Conservation (phyloP, 768 basidiomycete species). For the Scleroderma bovista region DNA sequence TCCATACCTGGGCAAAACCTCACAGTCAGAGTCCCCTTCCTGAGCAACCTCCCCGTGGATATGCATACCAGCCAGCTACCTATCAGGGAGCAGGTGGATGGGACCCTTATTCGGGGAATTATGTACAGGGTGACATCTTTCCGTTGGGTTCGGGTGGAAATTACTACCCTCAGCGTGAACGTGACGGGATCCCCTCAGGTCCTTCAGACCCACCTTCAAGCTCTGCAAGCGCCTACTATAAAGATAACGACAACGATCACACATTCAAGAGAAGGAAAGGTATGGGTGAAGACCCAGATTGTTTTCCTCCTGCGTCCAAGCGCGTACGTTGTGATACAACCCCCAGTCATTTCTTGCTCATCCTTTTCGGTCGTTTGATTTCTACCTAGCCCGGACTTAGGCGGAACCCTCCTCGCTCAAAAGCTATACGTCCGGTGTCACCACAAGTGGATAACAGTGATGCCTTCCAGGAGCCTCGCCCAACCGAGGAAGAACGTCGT, state of each 20-base stretch:
- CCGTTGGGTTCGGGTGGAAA: conserved; percentile 34
- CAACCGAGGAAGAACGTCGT: conserved; percentile 37
- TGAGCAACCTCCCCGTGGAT: conserved; percentile 31
- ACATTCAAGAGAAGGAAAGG: conserved; percentile 48
- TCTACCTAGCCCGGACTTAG: conserved; percentile 34
- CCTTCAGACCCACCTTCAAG: conserved; percentile 16
- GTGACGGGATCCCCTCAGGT: conserved; percentile 5
- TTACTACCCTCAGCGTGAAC: conserved; percentile 29
- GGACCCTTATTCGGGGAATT: conserved; percentile 34
- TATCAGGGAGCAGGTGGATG: conserved; percentile 37
- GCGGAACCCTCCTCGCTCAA: conserved; percentile 37
- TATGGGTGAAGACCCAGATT: conserved; percentile 47
- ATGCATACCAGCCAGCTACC: conserved; percentile 32
- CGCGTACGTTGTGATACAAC: conserved; percentile 44
- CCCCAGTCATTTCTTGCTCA: background rate
- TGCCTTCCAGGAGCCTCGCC: conserved; percentile 18
- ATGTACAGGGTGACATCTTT: conserved; percentile 33
- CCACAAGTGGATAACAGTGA: conserved; percentile 22
- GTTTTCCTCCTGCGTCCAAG: conserved; percentile 40
- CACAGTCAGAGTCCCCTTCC: conserved; percentile 23
- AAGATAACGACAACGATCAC: conserved; percentile 26
- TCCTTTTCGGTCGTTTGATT: conserved; percentile 1
- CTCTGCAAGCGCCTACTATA: conserved; percentile 23
- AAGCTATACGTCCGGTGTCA: conserved; percentile 26
- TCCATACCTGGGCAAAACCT: conserved; percentile 18